phyloP scores from a whole-genome alignment of 2,329 filamentous ascomycete species.

The Colletotrichum cereale region DNA sequence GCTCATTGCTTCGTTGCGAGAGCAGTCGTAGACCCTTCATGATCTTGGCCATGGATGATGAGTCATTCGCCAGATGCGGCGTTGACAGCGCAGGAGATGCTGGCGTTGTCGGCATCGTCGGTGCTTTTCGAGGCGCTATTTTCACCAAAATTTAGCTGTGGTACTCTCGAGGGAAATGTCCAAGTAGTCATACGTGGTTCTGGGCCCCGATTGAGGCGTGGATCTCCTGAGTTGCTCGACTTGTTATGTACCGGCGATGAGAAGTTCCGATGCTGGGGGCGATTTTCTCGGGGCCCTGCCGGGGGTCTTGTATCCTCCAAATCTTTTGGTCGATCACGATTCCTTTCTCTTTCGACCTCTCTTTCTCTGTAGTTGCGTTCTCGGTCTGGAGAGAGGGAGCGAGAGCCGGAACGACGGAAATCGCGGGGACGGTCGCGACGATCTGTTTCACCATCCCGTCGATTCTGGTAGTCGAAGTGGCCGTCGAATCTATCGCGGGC shows the following conservation, averaged over 20 bases:
- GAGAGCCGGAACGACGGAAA: background rate
- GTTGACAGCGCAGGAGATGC: conserved; percentile 11
- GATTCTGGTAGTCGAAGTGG: conserved; percentile 14
- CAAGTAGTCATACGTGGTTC: conserved; percentile 3
- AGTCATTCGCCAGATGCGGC: background rate
- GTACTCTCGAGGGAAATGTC: background rate
- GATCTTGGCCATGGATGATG: conserved; percentile 8
- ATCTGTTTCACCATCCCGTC: conserved; percentile 34
- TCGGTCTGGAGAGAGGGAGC: conserved; percentile 11
- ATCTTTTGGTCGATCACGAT: conserved; percentile 30
- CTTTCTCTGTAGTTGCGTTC: background rate
- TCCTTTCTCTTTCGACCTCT: conserved; percentile 25
- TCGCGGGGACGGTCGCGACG: conserved; percentile 13
- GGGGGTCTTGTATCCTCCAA: background rate
- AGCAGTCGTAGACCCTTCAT: conserved; percentile 8
- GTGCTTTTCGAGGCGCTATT: conserved; percentile 7
- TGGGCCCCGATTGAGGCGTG: background rate
- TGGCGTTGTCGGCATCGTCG: conserved; percentile 4
- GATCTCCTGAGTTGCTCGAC: background rate
- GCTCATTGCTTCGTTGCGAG: conserved; percentile 17
- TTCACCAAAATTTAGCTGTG: background rate
- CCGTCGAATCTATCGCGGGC: conserved; percentile 35
- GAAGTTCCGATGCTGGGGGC: background rate
- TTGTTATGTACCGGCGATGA: conserved; percentile 21
- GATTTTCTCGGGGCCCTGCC: conserved; percentile 1